Evolutionary conservation across 108 stramenopile genomes (phyloP).

Genomic region (Skeletonema menzelii): DNA sequence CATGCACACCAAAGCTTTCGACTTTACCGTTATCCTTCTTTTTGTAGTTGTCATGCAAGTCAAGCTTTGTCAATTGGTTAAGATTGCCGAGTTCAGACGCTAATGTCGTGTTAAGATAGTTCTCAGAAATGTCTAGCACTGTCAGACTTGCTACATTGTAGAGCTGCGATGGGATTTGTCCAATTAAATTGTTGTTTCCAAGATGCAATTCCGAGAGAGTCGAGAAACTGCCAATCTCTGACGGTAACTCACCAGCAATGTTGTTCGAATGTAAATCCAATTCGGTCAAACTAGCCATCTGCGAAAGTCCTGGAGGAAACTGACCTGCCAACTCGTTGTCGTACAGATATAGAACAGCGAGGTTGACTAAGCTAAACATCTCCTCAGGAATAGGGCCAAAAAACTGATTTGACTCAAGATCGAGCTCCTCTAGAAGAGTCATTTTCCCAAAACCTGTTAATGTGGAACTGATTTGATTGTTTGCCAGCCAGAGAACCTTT

Average conservation of each 20-base stretch:
- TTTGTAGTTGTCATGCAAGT: constrained; percentile 37
- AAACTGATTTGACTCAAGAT: constrained; percentile 35
- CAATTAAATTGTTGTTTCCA: constrained; percentile 25
- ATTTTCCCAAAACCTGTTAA: constrained; percentile 32
- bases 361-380: constrained; percentile 27
- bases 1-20: constrained; percentile 27
- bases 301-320: constrained; percentile 18
- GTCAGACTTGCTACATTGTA: constrained; percentile 16
- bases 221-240: constrained; percentile 28
- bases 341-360: constrained; percentile 19
- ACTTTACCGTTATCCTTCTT: constrained; percentile 15
- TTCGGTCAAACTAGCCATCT: constrained; percentile 23
- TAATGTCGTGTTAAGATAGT: constrained; percentile 37
- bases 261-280: constrained; percentile 32
- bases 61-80: constrained; percentile 21
- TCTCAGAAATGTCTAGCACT: constrained; percentile 28
- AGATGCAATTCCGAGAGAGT: constrained; percentile 30
- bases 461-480: constrained; percentile 26
- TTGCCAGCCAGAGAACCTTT: constrained; percentile 20
- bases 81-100: constrained; percentile 20
- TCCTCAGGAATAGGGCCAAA: constrained; percentile 38
- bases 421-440: constrained; percentile 21
- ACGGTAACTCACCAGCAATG: constrained; percentile 30
- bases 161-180: constrained; percentile 28
- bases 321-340: constrained; percentile 34